Evolutionary conservation across 1,139 yeast genomes (phyloP).

Genomic region (Entelexis sorbosivorans): DNA sequence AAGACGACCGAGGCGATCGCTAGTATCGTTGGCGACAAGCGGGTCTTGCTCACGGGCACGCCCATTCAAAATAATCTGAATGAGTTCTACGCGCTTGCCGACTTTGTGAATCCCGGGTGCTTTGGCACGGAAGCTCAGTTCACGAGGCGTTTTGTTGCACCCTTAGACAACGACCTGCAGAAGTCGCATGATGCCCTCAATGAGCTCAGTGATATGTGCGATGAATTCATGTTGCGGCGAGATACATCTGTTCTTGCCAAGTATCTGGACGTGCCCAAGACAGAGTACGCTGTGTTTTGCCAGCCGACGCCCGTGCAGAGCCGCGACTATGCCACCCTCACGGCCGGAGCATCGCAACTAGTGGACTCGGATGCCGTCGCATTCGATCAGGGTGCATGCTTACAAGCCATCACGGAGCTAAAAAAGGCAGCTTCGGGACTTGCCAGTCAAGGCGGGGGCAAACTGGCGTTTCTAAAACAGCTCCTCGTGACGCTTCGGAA

Average conservation of each 20-base stretch:
- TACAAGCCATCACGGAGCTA: slow-evolving; percentile 61
- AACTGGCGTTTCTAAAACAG: slow-evolving; percentile 29
- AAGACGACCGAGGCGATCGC: slow-evolving; percentile 58
- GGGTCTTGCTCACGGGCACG: slow-evolving; percentile 73
- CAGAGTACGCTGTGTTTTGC: slow-evolving; percentile 70
- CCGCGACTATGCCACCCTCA: slow-evolving; percentile 36
- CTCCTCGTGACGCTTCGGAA: slow-evolving; percentile 28
- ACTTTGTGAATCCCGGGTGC: slow-evolving; percentile 75
- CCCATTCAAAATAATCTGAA: slow-evolving; percentile 87
- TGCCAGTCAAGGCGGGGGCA: slow-evolving; percentile 27
- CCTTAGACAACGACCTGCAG: slow-evolving; percentile 37
- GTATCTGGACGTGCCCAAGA: slow-evolving; percentile 56
- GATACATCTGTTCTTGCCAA: slow-evolving; percentile 54
- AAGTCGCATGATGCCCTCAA: slow-evolving; percentile 37
- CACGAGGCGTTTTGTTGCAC: slow-evolving; percentile 55
- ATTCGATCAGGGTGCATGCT: slow-evolving; percentile 18
- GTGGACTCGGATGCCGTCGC: slow-evolving; percentile 34
- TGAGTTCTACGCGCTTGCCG: slow-evolving; percentile 72
- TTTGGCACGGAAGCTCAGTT: slow-evolving; percentile 56
- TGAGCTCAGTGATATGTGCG: slow-evolving; percentile 52
- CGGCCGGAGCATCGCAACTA: slow-evolving; percentile 24
- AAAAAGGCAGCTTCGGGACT: slow-evolving; percentile 56
- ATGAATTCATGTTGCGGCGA: slow-evolving; percentile 61
- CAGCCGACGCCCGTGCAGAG: slow-evolving; percentile 59
- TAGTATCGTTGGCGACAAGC: slow-evolving; percentile 43